phyloP scores from a whole-genome alignment of 1,139 yeast genomes.

The Scheffersomyces lignicola region DNA sequence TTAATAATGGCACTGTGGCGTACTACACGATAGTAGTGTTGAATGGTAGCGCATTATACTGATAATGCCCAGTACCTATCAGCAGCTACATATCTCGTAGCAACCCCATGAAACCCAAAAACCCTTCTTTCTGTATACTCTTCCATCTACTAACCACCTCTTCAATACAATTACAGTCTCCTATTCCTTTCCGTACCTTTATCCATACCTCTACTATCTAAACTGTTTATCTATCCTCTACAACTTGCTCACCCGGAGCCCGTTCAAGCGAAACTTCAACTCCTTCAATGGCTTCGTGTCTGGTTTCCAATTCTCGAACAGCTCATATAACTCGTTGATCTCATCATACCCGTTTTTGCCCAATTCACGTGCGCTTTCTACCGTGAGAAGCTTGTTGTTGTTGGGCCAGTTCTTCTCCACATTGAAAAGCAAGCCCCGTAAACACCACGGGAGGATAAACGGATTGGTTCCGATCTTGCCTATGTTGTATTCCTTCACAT shows the following conservation, averaged over 20 bases:
- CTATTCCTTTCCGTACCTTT: no score
- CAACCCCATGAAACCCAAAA: no score
- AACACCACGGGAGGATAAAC: conserved; percentile 87
- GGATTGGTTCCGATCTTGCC: conserved; percentile 73
- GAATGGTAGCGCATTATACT: no score
- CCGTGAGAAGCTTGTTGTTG: conserved; percentile 25
- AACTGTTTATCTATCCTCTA: no score
- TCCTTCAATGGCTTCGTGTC: conserved; percentile 79
- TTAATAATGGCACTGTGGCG: no score
- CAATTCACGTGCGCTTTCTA: conserved; percentile 24
- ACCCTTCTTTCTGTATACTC: no score
- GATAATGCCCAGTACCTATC: no score
- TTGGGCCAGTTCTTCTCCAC: conserved; percentile 59
- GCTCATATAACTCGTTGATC: conserved; percentile 58
- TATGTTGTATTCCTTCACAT: conserved; percentile 60
- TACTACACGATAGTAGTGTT: no score
- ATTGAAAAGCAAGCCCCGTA: conserved; percentile 72
- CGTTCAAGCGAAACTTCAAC: conserved; percentile 79
- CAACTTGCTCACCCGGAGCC: conserved; percentile 55
- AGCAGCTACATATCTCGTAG: no score
- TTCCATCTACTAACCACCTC: no score
- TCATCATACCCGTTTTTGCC: conserved; percentile 49
- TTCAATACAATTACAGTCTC: no score
- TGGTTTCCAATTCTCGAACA: conserved; percentile 85
- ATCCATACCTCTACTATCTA: no score